Evolutionary conservation across 2,329 filamentous ascomycete genomes (phyloP).

Genomic region (Gyromitra esculenta): DNA sequence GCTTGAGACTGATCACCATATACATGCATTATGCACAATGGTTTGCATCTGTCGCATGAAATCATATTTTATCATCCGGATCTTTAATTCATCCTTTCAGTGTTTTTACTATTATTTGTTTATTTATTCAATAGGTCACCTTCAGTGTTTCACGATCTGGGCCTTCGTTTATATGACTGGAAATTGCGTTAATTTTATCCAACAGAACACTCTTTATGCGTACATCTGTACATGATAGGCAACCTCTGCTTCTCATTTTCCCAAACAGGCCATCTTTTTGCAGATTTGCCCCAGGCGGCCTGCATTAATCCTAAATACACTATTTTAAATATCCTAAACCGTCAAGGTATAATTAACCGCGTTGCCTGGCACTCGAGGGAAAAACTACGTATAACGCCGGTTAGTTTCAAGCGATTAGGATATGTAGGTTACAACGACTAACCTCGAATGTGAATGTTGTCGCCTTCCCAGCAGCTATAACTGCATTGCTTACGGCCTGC

Average conservation of each 20-base stretch:
- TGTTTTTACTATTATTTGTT: no score
- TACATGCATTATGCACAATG: neutral
- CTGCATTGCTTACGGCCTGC: slow-evolving; percentile 11
- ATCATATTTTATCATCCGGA: no score
- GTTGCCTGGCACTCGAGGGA: slow-evolving; percentile 25
- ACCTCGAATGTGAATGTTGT: slow-evolving; percentile 38
- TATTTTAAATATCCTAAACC: neutral
- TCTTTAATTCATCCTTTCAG: no score
- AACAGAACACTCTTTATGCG: neutral
- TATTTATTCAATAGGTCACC: no score
- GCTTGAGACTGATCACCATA: neutral
- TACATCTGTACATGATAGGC: neutral
- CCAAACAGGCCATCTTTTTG: neutral
- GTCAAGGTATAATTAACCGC: slow-evolving; percentile 27
- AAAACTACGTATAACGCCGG: neutral
- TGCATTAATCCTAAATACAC: neutral
- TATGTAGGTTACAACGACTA: neutral
- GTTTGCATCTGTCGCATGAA: no score
- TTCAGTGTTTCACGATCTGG: neutral
- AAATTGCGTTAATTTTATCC: neutral
- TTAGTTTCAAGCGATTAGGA: neutral
- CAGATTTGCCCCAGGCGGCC: neutral
- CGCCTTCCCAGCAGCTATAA: slow-evolving; percentile 25
- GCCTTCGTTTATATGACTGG: neutral
- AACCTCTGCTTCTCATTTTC: neutral